Percentiles rank a stretch among this genome's conserved stretches.
phyloP scores from a whole-genome alignment of 2,329 filamentous ascomycete species.

The Domatiomyces globalis region DNA sequence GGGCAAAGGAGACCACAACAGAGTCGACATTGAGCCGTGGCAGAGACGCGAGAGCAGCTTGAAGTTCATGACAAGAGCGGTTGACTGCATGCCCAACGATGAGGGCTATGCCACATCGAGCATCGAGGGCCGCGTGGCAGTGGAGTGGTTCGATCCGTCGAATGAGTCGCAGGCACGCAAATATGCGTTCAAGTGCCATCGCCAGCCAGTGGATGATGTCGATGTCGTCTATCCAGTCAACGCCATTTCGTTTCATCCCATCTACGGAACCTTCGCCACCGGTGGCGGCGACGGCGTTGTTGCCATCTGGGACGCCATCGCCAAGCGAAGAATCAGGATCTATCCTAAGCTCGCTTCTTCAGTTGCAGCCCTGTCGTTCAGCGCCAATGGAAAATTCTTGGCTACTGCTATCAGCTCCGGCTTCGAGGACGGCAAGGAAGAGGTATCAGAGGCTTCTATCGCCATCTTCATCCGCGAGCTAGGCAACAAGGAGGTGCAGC shows the following conservation, averaged over 20 bases:
- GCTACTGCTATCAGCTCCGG: conserved; percentile 73
- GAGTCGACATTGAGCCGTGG: conserved; percentile 58
- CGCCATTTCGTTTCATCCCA: conserved; percentile 72
- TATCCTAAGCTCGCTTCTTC: conserved; percentile 74
- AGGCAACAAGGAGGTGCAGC: conserved; percentile 74
- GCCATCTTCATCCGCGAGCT: conserved; percentile 73
- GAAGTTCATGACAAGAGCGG: conserved; percentile 87
- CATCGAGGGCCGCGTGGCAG: conserved; percentile 89
- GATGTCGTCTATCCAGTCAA: conserved; percentile 90
- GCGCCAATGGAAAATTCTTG: conserved; percentile 58
- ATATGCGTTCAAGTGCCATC: conserved; percentile 98
- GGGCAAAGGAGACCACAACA: conserved; percentile 21
- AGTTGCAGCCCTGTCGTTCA: conserved; percentile 65
- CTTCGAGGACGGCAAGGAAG: conserved; percentile 75
- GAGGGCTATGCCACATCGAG: conserved; percentile 81
- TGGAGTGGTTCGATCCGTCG: conserved; percentile 94
- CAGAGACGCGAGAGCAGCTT: conserved; percentile 86
- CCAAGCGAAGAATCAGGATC: conserved; percentile 77
- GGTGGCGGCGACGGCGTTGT: conserved; percentile 84
- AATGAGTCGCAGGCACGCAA: conserved; percentile 78
- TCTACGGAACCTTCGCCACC: conserved; percentile 70
- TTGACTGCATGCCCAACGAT: conserved; percentile 93
- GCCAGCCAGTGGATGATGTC: conserved; percentile 53
- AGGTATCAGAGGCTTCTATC: conserved; percentile 54
- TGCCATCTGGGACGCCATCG: conserved; percentile 83